Conservation (phyloP, 1,139 yeast species). For the Saccharomyces hybrid region DNA sequence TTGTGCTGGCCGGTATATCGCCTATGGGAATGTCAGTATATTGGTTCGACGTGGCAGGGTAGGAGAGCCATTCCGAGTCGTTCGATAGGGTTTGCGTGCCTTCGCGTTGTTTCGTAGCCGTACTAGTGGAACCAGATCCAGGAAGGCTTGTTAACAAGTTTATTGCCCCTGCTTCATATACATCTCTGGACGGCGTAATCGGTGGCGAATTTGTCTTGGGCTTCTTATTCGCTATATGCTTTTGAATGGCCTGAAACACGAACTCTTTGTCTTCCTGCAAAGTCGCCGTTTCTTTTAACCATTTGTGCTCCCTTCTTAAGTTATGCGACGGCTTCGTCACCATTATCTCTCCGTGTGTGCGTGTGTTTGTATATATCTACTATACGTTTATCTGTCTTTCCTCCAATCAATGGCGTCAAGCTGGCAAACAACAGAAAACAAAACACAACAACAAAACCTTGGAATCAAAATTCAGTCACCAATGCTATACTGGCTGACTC, state of each 20-base stretch:
- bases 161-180: background rate
- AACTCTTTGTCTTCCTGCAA: slow-evolving; percentile 17
- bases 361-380: background rate
- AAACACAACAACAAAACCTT: background rate
- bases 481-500: background rate
- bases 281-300: slow-evolving; percentile 23
- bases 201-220: slow-evolving; percentile 1
- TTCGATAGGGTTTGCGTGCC: background rate
- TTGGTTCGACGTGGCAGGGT: background rate
- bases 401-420: background rate
- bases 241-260: slow-evolving; percentile 14
- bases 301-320: slow-evolving; percentile 28
- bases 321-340: slow-evolving; percentile 27
- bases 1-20: slow-evolving; percentile 1
- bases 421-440: background rate
- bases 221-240: slow-evolving; percentile 11
- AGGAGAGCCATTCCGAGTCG: background rate
- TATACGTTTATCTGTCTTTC: background rate
- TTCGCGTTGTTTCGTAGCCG: background rate
- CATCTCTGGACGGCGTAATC: background rate
- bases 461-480: background rate
- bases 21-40: background rate
- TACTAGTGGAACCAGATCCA: background rate
- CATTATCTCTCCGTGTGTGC: slow-evolving; percentile 10
- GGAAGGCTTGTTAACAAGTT: background rate